Conservation (phyloP, 148 eudicot genomes). For the Camellia lanceoleosa region DNA sequence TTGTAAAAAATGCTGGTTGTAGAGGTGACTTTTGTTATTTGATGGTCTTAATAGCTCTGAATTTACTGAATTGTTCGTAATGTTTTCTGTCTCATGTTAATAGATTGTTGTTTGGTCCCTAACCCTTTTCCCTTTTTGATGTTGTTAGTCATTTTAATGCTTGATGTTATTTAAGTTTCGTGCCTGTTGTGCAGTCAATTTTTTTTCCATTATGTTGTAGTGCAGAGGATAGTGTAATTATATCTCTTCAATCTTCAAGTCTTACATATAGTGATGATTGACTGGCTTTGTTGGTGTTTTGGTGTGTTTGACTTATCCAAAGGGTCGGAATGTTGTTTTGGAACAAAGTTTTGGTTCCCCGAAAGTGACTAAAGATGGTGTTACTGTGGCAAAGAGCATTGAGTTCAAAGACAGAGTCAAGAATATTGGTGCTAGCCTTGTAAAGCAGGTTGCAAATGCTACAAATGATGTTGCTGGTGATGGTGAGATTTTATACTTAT, state of each 20-base stretch:
- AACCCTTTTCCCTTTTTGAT: not conserved
- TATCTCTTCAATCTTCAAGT: not conserved
- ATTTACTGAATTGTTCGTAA: not conserved
- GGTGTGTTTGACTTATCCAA: not conserved
- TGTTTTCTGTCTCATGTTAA: not conserved
- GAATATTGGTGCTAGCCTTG: constrained; percentile 70
- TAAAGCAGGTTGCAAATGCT: constrained; percentile 74
- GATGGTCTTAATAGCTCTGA: not conserved
- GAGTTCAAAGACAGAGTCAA: constrained; percentile 59
- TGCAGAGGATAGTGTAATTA: not conserved
- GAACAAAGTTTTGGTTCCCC: constrained; percentile 75
- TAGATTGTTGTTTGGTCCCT: not conserved
- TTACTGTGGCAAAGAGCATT: constrained; percentile 68
- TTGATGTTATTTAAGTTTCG: not conserved
- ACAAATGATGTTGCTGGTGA: constrained; percentile 80
- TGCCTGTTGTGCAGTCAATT: not conserved
- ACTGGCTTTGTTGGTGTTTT: not conserved
- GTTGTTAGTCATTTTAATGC: not conserved
- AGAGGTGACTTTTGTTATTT: not conserved
- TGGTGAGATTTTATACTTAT: constrained; percentile 33
- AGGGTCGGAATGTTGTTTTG: constrained; percentile 69
- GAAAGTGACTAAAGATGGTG: constrained; percentile 77
- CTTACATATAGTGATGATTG: not conserved
- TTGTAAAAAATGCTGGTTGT: not conserved
- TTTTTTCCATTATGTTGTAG: not conserved